Evolutionary conservation across 2,329 filamentous ascomycete genomes (phyloP), one percentile per base, ranked within the genome.

Genomic region (Neofusicoccum umdonicola): DNA sequence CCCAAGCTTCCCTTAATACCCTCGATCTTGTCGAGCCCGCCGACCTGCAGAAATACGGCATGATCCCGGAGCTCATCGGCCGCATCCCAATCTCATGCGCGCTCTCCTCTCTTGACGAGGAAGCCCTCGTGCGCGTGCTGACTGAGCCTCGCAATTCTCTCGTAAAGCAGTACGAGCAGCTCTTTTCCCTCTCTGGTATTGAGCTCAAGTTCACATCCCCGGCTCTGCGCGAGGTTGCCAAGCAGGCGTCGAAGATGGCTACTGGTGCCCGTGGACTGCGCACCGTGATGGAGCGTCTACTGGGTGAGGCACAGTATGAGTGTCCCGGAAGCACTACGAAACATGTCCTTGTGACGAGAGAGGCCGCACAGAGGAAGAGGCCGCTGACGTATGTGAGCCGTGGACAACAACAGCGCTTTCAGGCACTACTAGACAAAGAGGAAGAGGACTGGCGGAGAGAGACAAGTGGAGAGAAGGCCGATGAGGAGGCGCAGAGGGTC

Each of bases 31-130:
- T 90, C 31, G 90, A 87, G 3, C 90, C 92, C 1, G 82, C 86
- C 11, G 90, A 96, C 71, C 81, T 96, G 1, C 92, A 96, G 76
- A 86, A 84, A 48, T 97, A 93, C 72, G 94, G 93, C 13, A 92
- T 97, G 73, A 97, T 97, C 62, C 93, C 93, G 0, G 93, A 97
- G 78, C 83, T 97, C n/a, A 90, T 98, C 62, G 95, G 95, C n/a
- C 90, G 95, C 17, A 88, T 99, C 54, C 94, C 96, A 61, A 92
- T 97, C 65, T 90, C 93, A 56, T 93, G 92, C 66, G 91, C 95
- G 0, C 85, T 99, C 0, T 89, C 91, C 13, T 88, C 92, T 0
- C 83, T 99, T 0, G 84, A 85, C 62, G 82, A 87, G 67, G 79
- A 84, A 17, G 80, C 87, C 66, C 87, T 99, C 12, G 87, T 94